phyloP scores from a whole-genome alignment of 1,284 basidiomycete species.

The Cryptococcus sp. region DNA sequence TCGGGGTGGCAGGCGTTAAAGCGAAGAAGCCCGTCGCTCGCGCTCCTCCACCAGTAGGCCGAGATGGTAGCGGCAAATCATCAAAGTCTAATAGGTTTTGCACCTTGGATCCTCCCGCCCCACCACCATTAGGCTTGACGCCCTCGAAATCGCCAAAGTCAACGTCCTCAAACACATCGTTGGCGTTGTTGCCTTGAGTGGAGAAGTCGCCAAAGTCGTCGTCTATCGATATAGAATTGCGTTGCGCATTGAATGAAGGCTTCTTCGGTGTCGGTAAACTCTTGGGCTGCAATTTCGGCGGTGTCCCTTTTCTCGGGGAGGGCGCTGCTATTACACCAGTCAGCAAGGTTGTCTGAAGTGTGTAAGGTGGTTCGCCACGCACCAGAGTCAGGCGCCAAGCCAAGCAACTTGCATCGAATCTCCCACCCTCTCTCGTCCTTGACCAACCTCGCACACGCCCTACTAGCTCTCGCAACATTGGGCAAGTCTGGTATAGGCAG shows the following conservation, averaged over 20 bases:
- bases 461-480: constrained; percentile 67
- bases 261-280: constrained; percentile 28
- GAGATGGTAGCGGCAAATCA: constrained; percentile 50
- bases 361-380: too few relatives aligned
- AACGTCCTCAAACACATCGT: constrained; percentile 60
- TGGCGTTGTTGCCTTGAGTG: constrained; percentile 22
- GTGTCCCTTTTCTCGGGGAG: constrained; percentile 11
- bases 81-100: constrained; percentile 53
- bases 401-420: constrained; percentile 65
- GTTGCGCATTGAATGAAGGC: constrained; percentile 11
- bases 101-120: constrained; percentile 17
- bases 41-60: constrained; percentile 25
- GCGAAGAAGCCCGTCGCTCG: constrained; percentile 53
- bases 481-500: constrained; percentile 77
- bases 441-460: constrained; percentile 66
- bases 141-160: constrained; percentile 82
- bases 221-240: constrained; percentile 21
- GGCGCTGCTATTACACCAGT: not conserved
- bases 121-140: constrained; percentile 13
- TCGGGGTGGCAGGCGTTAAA: constrained; percentile 31
- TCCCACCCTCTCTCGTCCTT: constrained; percentile 76
- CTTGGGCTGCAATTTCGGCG: constrained; percentile 42
- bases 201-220: constrained; percentile 51
- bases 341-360: too few relatives aligned
- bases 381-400: constrained; percentile 44